Evolutionary conservation across 2,329 filamentous ascomycete species (phyloP).

Genomic region (Gaeumannomyces sp.): DNA sequence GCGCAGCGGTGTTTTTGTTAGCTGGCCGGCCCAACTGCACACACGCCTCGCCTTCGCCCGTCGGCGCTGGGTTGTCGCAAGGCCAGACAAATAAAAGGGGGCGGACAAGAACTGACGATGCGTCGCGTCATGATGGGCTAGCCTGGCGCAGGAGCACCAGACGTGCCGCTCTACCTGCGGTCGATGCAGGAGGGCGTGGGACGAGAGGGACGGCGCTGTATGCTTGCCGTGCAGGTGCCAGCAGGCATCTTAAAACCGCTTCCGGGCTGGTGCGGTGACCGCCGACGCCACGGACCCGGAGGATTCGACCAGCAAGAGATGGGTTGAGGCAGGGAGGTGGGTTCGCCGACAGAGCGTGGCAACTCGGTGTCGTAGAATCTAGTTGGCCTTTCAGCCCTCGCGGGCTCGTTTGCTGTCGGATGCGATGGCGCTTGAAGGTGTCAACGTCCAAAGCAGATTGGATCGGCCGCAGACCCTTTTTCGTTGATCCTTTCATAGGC

Average conservation of each 20-base stretch:
- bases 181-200: not conserved
- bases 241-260: conserved; percentile 7
- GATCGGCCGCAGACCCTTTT: not conserved
- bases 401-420: not conserved
- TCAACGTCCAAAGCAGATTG: not conserved
- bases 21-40: not conserved
- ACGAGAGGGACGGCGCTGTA: not conserved
- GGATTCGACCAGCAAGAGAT: not conserved
- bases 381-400: not conserved
- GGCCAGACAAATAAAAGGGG: not conserved
- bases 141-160: conserved; percentile 4
- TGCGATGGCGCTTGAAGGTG: not conserved
- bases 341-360: not conserved
- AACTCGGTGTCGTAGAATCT: not conserved
- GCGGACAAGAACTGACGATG: conserved; percentile 19
- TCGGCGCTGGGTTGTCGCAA: not conserved
- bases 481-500: not conserved
- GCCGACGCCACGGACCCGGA: not conserved
- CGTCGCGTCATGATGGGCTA: conserved; percentile 23
- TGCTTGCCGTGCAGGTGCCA: conserved; percentile 7
- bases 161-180: conserved; percentile 1
- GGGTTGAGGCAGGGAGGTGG: too few relatives aligned
- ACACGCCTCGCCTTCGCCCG: not conserved
- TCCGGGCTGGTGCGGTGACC: not conserved
- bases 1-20: not conserved